Percentiles rank a stretch among this genome's conserved stretches.
Evolutionary conservation across 108 stramenopile genomes (phyloP).

Genomic region (Fragilariopsis cylindrus): DNA sequence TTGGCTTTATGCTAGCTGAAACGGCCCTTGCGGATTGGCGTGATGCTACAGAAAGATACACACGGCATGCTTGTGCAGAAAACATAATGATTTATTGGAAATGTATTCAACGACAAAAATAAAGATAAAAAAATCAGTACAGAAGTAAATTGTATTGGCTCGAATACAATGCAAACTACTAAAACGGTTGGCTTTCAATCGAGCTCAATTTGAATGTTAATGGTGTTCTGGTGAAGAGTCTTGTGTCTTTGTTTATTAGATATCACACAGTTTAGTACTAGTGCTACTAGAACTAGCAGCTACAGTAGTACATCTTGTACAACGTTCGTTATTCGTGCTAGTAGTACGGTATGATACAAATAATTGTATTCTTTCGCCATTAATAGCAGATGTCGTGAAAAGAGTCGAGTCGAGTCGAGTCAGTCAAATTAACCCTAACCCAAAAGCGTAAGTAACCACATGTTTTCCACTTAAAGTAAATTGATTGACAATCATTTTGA

Average conservation of each 20-base stretch:
- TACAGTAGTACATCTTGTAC: background rate
- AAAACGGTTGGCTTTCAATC: background rate
- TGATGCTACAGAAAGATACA: constrained; percentile 12
- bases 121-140: too few species aligned
- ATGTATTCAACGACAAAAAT: too few species aligned
- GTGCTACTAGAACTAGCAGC: background rate
- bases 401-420: background rate
- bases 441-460: background rate
- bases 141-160: too few species aligned
- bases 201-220: too few species aligned
- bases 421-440: background rate
- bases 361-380: background rate
- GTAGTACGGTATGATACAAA: background rate
- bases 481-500: background rate
- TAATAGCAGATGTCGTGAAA: background rate
- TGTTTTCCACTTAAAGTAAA: background rate
- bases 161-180: too few species aligned
- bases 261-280: background rate
- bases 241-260: too few species aligned
- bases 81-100: background rate
- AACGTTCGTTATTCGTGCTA: background rate
- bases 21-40: background rate
- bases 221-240: too few species aligned
- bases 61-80: constrained; percentile 8
- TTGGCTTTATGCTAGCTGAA: background rate